phyloP scores from a whole-genome alignment of 768 basidiomycete genomes.

The Terana coerulea region DNA sequence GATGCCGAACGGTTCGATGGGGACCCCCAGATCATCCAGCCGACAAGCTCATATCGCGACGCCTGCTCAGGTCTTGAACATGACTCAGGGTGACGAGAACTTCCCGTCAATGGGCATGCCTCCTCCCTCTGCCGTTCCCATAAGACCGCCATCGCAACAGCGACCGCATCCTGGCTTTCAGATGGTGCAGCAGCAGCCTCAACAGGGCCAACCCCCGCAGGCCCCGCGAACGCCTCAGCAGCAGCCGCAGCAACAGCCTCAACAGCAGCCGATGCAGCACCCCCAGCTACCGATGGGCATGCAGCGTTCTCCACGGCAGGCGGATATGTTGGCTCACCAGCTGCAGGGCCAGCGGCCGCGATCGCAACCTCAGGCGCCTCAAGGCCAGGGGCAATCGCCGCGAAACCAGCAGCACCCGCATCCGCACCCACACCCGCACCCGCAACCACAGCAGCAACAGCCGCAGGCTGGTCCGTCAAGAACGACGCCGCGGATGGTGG shows the following conservation, averaged over 20 bases:
- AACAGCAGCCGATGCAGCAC: constrained; percentile 30
- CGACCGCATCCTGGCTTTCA: constrained; percentile 39
- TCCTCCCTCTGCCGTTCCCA: constrained; percentile 8
- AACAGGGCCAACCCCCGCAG: constrained; percentile 19
- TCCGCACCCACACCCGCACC: constrained; percentile 21
- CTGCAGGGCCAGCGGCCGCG: constrained; percentile 43
- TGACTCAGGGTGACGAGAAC: constrained; percentile 35
- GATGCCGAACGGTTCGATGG: constrained; percentile 32
- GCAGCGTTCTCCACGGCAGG: constrained; percentile 10
- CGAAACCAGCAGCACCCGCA: constrained; percentile 38
- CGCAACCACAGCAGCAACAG: constrained; percentile 41
- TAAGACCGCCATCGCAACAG: constrained; percentile 32
- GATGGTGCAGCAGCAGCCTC: constrained; percentile 12
- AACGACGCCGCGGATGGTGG: constrained; percentile 43
- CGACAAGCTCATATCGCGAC: constrained; percentile 48
- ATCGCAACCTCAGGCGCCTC: constrained; percentile 51
- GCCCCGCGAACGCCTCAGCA: constrained; percentile 17
- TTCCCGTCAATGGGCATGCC: constrained; percentile 8
- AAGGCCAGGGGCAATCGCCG: constrained; percentile 44
- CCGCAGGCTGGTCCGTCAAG: constrained; percentile 40
- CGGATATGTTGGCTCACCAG: constrained; percentile 29
- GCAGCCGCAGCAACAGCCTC: constrained; percentile 23
- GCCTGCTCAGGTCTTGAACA: constrained; percentile 61
- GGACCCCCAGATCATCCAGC: constrained; percentile 35
- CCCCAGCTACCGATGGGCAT: constrained; percentile 24